Conservation (phyloP, 108 stramenopile genomes). For the Mediolabrus comicus region DNA sequence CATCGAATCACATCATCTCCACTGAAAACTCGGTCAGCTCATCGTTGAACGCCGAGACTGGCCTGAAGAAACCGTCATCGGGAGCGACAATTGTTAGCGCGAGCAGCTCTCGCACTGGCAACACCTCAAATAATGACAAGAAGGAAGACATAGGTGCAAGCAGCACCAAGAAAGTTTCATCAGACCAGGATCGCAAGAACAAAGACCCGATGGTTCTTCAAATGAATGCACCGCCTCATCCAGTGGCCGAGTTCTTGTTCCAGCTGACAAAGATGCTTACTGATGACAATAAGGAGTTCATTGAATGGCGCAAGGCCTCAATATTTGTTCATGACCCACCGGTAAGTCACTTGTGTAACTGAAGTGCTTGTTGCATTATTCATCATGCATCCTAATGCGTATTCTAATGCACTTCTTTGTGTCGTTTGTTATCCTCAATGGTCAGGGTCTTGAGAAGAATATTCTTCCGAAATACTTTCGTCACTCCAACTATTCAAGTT, state of each 20-base stretch:
- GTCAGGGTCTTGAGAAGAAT: slow-evolving; percentile 67
- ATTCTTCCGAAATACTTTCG: slow-evolving; percentile 89
- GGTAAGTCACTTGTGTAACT: neutral
- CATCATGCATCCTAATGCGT: too few relatives aligned
- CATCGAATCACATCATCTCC: neutral
- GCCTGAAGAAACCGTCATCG: neutral
- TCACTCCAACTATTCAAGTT: slow-evolving; percentile 88
- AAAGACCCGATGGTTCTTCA: slow-evolving; percentile 17
- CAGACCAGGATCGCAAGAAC: neutral
- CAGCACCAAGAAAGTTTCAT: neutral
- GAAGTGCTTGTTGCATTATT: neutral
- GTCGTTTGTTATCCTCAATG: slow-evolving; percentile 9
- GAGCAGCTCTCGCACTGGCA: neutral
- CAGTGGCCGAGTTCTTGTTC: slow-evolving; percentile 82
- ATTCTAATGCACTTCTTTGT: neutral
- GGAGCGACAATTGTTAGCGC: neutral
- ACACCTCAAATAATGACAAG: neutral
- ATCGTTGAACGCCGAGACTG: neutral
- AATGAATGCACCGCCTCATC: slow-evolving; percentile 35
- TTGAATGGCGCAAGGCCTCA: slow-evolving; percentile 78
- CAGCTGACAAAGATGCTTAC: slow-evolving; percentile 91
- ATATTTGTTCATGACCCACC: slow-evolving; percentile 49
- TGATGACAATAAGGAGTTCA: slow-evolving; percentile 81
- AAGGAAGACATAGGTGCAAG: slow-evolving; percentile 10
- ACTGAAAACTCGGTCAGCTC: neutral